Evolutionary conservation across 2,329 filamentous ascomycete species (phyloP).

Genomic region (Colletotrichum theobromicola): DNA sequence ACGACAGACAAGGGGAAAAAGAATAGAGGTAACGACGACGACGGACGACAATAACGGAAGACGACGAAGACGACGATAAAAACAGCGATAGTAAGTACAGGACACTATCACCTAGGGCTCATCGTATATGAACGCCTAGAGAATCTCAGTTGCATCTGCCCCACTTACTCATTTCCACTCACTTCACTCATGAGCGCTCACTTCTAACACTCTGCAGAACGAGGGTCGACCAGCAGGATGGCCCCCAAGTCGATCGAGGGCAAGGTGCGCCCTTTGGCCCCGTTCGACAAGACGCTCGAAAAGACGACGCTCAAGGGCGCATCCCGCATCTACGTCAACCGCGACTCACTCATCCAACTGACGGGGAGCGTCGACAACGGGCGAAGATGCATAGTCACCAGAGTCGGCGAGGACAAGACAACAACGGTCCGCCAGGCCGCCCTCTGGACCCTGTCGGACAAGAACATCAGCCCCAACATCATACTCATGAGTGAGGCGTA

Average conservation of each 20-base stretch:
- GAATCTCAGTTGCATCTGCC: not conserved
- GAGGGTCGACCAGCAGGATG: not conserved
- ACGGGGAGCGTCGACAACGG: slow-evolving; percentile 48
- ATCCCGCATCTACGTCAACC: slow-evolving; percentile 53
- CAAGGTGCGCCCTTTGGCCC: slow-evolving; percentile 46
- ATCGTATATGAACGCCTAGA: not conserved
- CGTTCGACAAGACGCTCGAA: slow-evolving; percentile 41
- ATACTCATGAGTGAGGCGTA: slow-evolving; percentile 77
- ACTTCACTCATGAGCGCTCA: not conserved
- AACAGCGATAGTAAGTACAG: not conserved
- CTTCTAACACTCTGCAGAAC: not conserved
- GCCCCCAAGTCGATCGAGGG: slow-evolving; percentile 6
- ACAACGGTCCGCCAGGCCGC: slow-evolving; percentile 47
- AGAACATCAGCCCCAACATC: slow-evolving; percentile 70
- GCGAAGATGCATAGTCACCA: slow-evolving; percentile 46
- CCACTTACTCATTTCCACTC: not conserved
- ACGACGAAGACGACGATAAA: not conserved
- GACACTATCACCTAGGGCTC: not conserved
- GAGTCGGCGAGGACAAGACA: slow-evolving; percentile 17
- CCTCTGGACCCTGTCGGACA: slow-evolving; percentile 55
- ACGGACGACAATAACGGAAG: not conserved
- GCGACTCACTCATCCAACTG: slow-evolving; percentile 49
- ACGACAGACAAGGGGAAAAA: not conserved
- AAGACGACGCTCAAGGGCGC: slow-evolving; percentile 48
- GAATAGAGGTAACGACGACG: not conserved